Base-by-base conservation (phyloP, 164 flowering plant genomes). In the Echeveria elegans region DNA sequence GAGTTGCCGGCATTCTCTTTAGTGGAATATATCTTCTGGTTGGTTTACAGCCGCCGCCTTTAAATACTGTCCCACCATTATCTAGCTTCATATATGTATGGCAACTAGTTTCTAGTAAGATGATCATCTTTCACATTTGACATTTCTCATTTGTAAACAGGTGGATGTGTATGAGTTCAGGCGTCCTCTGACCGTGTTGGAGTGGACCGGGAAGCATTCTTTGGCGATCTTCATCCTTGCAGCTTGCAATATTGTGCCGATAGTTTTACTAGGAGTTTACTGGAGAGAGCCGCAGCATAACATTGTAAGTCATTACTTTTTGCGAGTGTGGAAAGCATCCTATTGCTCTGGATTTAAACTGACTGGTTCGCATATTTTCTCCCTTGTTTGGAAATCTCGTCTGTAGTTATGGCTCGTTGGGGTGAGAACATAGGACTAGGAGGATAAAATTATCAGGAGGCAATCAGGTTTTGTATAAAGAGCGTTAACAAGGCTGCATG, bases 201-300 rank as follows among this genome's bases (percentile, higher is more conserved):
- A 89, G 78, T 89, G 90, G 92, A 84, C 87, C 80, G 96, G 96
- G 48, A 81, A 63, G 82, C 78, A 89, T 74, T 85, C 96, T 0
- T 71, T 87, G 77, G 69, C 77, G 73, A 84, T 89, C 30, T 89
- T 72, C 65, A 62, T 81, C 67, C 79, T 89, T 58, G 83, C 74
- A 62, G 87, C 92, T 6, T 83, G 89, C 81, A 89, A 87, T 60
- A 6, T 87, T 41, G 26, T 86, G 65, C 89, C 89, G 0, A 24
- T 87, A 61, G 1, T 82, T 43, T 63, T 86, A 16, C 88, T 82
- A 43, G 96, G 96, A 43, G 81, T 89, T 67, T 89, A 89, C 70
- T 89, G 90, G 96, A 78, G 63, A 68, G 68, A 71, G 18, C 92
- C 96, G 47, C 66, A 68, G 52, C 85, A 89, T 74, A 87, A 85